These are phyloP conservation scores for Solanum clarkiae DNA, from an alignment of 257 asterid species.

Conservation along the genomic window DNA sequence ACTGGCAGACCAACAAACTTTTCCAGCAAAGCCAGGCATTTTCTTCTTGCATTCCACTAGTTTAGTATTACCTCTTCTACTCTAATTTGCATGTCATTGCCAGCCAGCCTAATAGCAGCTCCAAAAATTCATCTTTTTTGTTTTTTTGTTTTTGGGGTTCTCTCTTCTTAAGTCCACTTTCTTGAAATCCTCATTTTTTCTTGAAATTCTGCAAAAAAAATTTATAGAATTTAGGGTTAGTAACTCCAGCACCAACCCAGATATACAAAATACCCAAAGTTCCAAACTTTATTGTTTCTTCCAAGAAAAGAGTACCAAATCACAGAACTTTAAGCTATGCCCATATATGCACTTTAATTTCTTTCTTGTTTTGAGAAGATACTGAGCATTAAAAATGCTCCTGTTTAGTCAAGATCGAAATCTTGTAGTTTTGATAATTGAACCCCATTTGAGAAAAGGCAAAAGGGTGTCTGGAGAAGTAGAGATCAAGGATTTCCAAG, in stretches of 20 bases:
- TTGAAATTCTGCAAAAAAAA: slow-evolving; percentile 9
- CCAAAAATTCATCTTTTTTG: background rate
- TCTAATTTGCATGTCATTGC: slow-evolving; percentile 14
- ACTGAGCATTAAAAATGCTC: background rate
- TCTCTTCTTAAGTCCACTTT: background rate
- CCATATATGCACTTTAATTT: slow-evolving; percentile 23
- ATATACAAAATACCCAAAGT: slow-evolving; percentile 19
- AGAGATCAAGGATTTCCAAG: slow-evolving; percentile 18
- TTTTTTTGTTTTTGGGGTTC: background rate
- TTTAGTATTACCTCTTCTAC: slow-evolving; percentile 5
- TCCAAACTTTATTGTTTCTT: slow-evolving; percentile 10
- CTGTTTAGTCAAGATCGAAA: slow-evolving; percentile 8
- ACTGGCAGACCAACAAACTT: slow-evolving; percentile 10
- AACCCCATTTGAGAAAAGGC: slow-evolving; percentile 5
- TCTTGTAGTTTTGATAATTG: slow-evolving; percentile 1
- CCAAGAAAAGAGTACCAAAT: slow-evolving; percentile 3
- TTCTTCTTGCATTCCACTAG: slow-evolving; percentile 5
- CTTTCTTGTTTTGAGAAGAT: slow-evolving; percentile 5
- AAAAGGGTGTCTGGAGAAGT: slow-evolving; percentile 8
- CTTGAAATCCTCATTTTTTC: slow-evolving; percentile 17
- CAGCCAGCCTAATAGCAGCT: slow-evolving; percentile 3
- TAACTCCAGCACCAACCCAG: slow-evolving; percentile 9
- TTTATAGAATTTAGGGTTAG: slow-evolving; percentile 18
- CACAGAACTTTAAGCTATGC: background rate
- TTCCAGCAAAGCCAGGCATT: slow-evolving; percentile 55